Percentiles rank a stretch among this genome's conserved stretches.
phyloP scores from a whole-genome alignment of 129 eudicot genomes.

The Chrysanthemum lavandulifolium region DNA sequence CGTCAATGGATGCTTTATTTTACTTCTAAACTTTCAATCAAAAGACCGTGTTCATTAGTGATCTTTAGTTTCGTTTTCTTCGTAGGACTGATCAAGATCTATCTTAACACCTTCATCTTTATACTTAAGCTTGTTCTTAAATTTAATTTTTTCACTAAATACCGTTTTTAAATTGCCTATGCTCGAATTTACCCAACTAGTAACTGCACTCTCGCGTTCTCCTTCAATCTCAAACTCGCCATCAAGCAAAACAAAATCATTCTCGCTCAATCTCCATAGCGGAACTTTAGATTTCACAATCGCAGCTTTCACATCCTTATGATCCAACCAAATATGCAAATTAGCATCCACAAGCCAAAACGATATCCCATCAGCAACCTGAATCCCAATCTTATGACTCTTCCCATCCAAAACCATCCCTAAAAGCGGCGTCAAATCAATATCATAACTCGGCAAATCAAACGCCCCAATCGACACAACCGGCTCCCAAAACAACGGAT shows the following conservation, averaged over 20 bases:
- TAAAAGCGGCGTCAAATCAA: conserved; percentile 62
- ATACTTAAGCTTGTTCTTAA: conserved; percentile 45
- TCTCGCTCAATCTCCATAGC: conserved; percentile 14
- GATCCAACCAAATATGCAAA: conserved; percentile 73
- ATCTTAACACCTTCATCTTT: conserved; percentile 39
- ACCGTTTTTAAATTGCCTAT: conserved; percentile 45
- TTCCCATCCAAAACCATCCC: conserved; percentile 56
- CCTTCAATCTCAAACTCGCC: conserved; percentile 52
- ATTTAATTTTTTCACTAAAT: conserved; percentile 31
- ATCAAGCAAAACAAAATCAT: conserved; percentile 34
- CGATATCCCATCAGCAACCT: conserved; percentile 49
- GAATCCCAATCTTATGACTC: conserved; percentile 48
- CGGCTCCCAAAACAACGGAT: conserved; percentile 82
- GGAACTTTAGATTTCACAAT: conserved; percentile 29
- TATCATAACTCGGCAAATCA: conserved; percentile 66
- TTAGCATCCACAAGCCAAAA: conserved; percentile 83
- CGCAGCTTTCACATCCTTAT: conserved; percentile 34
- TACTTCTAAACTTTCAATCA: conserved; percentile 25
- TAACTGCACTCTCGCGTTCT: conserved; percentile 36
- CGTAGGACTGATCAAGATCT: conserved; percentile 41
- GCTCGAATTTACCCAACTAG: conserved; percentile 52
- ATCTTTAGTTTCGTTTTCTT: conserved; percentile 40
- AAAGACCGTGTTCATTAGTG: conserved; percentile 24
- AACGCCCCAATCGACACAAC: conserved; percentile 77
- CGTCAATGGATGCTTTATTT: conserved; percentile 44